Evolutionary conservation across 345 rosid species (phyloP), one percentile per base, ranked within the genome.

Genomic region (Leavenworthia alabamica): DNA sequence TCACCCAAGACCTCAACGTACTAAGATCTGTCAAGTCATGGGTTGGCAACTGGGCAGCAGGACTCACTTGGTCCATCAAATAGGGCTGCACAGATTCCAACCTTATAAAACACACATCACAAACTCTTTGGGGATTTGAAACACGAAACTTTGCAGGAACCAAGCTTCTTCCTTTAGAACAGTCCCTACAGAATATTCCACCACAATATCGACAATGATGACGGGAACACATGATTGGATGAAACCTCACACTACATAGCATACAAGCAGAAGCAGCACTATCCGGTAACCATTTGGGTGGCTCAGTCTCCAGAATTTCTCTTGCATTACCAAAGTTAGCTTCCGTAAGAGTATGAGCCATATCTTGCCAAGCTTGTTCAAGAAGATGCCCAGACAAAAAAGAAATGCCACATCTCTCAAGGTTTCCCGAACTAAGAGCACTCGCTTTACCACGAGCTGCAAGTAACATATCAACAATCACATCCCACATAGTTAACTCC

Each of bases 201-300:
- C 98, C 98, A 74, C 98, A 92, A 70, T 78, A 92, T 57, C 98
- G 79, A 65, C 97, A 92, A 71, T 92, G 98, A 78, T 92, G 98
- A 80, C 96, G 86, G 1, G 95, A 83, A 67, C 95, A 82, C 85
- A 92, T 79, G 20, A 92, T 86, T 4, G 98, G 98, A 77, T 92
- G 98, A 75, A 92, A 92, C 29, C 93, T 82, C 15, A 81, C 82
- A 11, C 81, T 71, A 67, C 98, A 92, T 5, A 92, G 63, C 98
- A 89, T 92, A 75, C 98, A 92, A 36, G 91, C 71, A 59, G 91
- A 80, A 60, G 98, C 89, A 74, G 89, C 73, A 33, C 98, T 89
- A 73, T 89, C 98, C 8, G 95, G 77, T 42, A 92, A 49, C 98
- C 98, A 92, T 72, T 62, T 82, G 24, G 98, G 96, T 15, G 98